These are phyloP conservation scores for Scenedesmus sp. DNA, from an alignment of 163 green algal species.

Conservation along the genomic window DNA sequence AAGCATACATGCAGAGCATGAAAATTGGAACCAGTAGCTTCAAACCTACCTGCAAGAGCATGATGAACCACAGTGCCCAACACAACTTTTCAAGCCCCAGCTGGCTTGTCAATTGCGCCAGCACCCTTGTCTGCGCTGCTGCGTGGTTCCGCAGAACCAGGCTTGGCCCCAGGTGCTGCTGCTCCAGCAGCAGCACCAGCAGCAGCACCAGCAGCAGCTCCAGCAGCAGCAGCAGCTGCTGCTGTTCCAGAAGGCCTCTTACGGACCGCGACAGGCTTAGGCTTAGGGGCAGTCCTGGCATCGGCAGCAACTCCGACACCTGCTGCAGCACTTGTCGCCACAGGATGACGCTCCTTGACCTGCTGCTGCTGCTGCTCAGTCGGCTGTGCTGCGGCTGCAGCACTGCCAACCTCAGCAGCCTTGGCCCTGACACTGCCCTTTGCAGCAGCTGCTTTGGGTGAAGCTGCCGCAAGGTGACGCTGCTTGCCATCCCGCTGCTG, in stretches of 20 bases:
- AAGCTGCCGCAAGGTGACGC: no score
- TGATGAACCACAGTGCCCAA: conserved; percentile 1
- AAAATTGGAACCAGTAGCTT: neutral
- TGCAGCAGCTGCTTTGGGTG: neutral
- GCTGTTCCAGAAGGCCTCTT: conserved; percentile 14
- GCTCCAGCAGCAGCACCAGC: neutral
- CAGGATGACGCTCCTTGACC: neutral
- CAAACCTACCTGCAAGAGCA: neutral
- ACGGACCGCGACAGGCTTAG: conserved; percentile 35
- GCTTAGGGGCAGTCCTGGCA: neutral
- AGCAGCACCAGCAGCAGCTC: neutral
- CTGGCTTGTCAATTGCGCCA: neutral
- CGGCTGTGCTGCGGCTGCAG: neutral
- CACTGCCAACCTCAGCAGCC: neutral
- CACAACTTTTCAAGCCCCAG: neutral
- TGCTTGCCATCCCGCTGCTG: no score
- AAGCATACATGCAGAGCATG: neutral
- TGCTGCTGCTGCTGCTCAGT: neutral
- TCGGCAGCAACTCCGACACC: neutral
- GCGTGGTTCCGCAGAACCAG: neutral
- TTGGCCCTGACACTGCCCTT: neutral
- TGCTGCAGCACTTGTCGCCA: neutral
- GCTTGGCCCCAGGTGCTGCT: neutral
- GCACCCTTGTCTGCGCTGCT: neutral
- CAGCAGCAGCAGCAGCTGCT: neutral